These are phyloP conservation scores for Mimosa bimucronata DNA, from an alignment of 306 rosid genomes.

Conservation along the genomic window DNA sequence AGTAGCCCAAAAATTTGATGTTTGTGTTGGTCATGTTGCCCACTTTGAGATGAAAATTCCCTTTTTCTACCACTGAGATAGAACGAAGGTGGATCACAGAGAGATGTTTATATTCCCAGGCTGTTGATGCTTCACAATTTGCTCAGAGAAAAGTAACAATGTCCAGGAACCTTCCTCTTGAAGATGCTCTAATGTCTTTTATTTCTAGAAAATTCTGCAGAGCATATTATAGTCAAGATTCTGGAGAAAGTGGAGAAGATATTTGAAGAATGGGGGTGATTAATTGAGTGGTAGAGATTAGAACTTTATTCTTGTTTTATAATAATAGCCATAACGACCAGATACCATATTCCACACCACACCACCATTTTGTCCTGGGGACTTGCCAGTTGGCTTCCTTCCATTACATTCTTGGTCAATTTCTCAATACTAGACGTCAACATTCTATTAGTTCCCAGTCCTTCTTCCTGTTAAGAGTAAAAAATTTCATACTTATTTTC, in stretches of 20 bases:
- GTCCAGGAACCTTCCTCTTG: not conserved
- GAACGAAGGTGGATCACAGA: conserved; percentile 34
- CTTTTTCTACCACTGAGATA: conserved; percentile 30
- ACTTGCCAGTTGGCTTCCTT: not conserved
- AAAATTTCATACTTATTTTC: not conserved
- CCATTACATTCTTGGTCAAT: not conserved
- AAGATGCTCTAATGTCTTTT: conserved; percentile 3
- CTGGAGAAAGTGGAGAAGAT: conserved; percentile 29
- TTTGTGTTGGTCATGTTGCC: conserved; percentile 7
- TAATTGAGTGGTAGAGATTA: conserved; percentile 46
- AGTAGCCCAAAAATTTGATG: not conserved
- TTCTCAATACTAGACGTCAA: not conserved
- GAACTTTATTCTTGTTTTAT: conserved; percentile 36
- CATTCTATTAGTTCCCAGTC: not conserved
- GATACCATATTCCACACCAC: not conserved
- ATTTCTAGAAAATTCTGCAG: conserved; percentile 33
- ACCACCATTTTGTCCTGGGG: not conserved
- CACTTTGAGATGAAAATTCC: conserved; percentile 16
- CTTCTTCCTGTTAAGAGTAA: not conserved
- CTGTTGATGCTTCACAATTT: not conserved
- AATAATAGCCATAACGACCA: conserved; percentile 37
- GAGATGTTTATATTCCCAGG: conserved; percentile 28
- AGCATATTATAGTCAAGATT: conserved; percentile 30
- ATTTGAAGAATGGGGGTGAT: conserved; percentile 28
- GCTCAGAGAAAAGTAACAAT: conserved; percentile 18